Evolutionary conservation across 768 basidiomycete genomes (phyloP), one percentile per base, ranked within the genome.

Genomic region (Clitopilus hobsonii): DNA sequence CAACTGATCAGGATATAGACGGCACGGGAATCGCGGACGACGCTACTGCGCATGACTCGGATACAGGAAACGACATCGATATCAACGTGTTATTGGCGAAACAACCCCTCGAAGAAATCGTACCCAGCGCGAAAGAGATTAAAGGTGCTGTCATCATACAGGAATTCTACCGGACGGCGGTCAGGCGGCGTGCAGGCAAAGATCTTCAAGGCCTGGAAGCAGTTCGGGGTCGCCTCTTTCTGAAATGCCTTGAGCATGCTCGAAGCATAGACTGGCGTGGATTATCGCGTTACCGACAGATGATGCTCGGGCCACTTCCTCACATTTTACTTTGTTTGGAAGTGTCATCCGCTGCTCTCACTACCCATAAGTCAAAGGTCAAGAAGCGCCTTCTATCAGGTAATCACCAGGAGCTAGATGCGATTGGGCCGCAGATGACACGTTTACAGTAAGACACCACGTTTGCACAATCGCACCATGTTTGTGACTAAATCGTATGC

Each of bases 311-410:
- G 1, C 69, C 70, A 38, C 63, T 81, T 6, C 75, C 78, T 1
- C 73, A 69, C 51, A 58, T 80, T 25, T 62, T 78, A 2, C 57
- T 74, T 1, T 77, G 72, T 56, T 66, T 81, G 25, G 73, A 80
- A 48, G 52, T 62, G n/a, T 60, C 65, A 20, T 18, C n/a, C 3
- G 61, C 69, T 10, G 30, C 60, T 1, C 24, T 64, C 18, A 58
- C 69, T 6, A 36, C 62, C 32, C 49, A 61, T 16, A 78, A 78
- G 63, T 55, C 18, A 5, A 59, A 61, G 20, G 60, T 63, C 2
- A 78, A 72, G 52, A 62, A 65, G 38, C 64, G 62, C 16, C 49
- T 73, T 11, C 60, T 2, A 10, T 8, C 41, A 5, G n/a, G 6
- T 5, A 20, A 45, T 11, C 41, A 45, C 22, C 41, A 45, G n/a